Evolutionary conservation across 371 early-diverging fungal genomes (phyloP).

Genomic region (Apophysomyces trapeziformis): DNA sequence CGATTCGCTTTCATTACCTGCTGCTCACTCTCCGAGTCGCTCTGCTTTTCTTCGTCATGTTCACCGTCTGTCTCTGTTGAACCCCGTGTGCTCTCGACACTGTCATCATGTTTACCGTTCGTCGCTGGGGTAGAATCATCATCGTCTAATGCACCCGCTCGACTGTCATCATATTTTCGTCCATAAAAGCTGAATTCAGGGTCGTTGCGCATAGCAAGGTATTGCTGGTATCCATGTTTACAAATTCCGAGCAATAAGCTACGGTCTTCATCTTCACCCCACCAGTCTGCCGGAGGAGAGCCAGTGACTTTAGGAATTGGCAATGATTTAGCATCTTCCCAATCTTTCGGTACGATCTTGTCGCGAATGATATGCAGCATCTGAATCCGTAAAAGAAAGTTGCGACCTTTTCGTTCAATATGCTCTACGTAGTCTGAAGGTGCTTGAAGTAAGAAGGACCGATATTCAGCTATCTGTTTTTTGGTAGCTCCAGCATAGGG

Average conservation of each 20-base stretch:
- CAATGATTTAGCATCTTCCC: conserved; percentile 59
- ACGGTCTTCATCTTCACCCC: conserved; percentile 77
- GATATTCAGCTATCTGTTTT: conserved; percentile 62
- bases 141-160: conserved; percentile 39
- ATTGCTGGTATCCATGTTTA: conserved; percentile 80
- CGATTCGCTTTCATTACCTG: background rate
- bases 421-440: conserved; percentile 73
- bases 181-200: conserved; percentile 68
- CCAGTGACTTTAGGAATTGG: conserved; percentile 60
- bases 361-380: conserved; percentile 73
- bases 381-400: conserved; percentile 73
- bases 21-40: conserved; percentile 12
- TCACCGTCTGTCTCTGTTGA: conserved; percentile 18
- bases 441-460: conserved; percentile 69
- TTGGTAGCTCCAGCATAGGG: conserved; percentile 66
- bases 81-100: conserved; percentile 1
- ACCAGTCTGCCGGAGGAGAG: conserved; percentile 73
- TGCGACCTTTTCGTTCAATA: conserved; percentile 67
- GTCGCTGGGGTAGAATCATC: conserved; percentile 33
- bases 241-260: conserved; percentile 77
- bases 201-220: conserved; percentile 66
- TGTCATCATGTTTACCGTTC: conserved; percentile 20
- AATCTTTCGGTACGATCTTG: conserved; percentile 61
- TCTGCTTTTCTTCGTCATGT: conserved; percentile 9
- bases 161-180: conserved; percentile 49